A percentile compares a stretch with the other conserved stretches of the same genome.
These are phyloP conservation scores for Chlamydomonas eustigma DNA, from an alignment of 139 green algal genomes.

Conservation along the genomic window DNA sequence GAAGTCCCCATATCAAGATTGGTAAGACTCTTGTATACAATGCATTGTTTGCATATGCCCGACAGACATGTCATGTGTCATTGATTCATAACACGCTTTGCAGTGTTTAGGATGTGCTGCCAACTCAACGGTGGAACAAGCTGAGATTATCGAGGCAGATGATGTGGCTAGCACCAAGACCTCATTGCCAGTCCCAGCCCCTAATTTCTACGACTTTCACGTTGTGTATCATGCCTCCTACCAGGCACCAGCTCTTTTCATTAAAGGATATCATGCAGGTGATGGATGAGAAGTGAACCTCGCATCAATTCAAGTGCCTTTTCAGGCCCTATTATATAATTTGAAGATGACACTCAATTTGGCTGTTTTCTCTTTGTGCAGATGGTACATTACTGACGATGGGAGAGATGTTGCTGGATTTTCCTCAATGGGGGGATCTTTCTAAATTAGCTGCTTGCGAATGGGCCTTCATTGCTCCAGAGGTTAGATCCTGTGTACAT, in stretches of 20 bases:
- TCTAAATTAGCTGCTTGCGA: neutral
- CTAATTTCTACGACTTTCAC: conserved; percentile 6
- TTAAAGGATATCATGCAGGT: neutral
- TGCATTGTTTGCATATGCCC: no score
- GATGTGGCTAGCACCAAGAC: no score
- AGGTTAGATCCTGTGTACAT: neutral
- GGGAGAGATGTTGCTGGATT: neutral
- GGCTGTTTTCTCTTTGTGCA: neutral
- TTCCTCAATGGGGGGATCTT: neutral
- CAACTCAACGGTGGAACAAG: no score
- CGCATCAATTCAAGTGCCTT: neutral
- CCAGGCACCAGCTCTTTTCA: neutral
- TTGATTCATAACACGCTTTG: no score
- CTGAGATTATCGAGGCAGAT: no score
- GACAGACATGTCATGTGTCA: no score
- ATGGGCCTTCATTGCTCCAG: neutral
- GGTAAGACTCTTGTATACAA: no score
- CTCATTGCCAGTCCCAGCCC: no score
- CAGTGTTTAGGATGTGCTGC: no score
- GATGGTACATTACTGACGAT: neutral
- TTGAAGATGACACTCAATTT: neutral
- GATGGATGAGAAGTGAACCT: neutral
- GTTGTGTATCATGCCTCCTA: neutral
- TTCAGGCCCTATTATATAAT: neutral
- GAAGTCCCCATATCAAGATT: no score